Percentiles rank a stretch among this genome's conserved stretches.
Evolutionary conservation across 441 rosid species (phyloP).

Genomic region (Rhodomyrtus psidioides): DNA sequence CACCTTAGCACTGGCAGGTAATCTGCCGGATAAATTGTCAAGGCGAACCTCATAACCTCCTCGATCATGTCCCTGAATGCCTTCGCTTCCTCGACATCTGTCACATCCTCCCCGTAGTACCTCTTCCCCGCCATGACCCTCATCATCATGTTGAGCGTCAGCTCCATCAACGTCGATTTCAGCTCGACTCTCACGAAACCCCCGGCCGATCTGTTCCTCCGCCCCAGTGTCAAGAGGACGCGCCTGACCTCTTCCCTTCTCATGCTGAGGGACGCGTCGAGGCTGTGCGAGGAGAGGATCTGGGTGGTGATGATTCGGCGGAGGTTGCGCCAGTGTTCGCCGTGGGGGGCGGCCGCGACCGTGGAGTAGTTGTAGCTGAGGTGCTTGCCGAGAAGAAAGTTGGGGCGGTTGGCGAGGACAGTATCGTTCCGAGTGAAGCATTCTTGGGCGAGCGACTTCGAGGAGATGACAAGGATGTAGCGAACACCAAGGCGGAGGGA

Average conservation of each 20-base stretch:
- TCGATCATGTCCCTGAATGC: not conserved
- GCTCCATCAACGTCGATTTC: not conserved
- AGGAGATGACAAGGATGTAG: not conserved
- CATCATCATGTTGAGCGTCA: not conserved
- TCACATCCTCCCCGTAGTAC: not conserved
- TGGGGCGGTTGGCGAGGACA: not conserved
- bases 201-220: fast-evolving
- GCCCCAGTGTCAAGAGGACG: not conserved
- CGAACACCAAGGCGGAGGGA: not conserved
- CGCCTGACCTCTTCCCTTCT: not conserved
- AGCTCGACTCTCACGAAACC: not conserved
- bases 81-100: fast-evolving
- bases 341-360: not conserved
- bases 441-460: not conserved
- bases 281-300: not conserved
- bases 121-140: not conserved
- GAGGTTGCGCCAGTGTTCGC: not conserved
- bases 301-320: not conserved
- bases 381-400: not conserved
- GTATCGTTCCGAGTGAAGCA: not conserved
- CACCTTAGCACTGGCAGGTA: not conserved
- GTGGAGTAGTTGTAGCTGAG: not conserved
- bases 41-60: not conserved
- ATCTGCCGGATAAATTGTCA: not conserved
- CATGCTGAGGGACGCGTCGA: not conserved